Evolutionary conservation across 495 filamentous ascomycete species (phyloP).

Genomic region (Aspergillus diversus): DNA sequence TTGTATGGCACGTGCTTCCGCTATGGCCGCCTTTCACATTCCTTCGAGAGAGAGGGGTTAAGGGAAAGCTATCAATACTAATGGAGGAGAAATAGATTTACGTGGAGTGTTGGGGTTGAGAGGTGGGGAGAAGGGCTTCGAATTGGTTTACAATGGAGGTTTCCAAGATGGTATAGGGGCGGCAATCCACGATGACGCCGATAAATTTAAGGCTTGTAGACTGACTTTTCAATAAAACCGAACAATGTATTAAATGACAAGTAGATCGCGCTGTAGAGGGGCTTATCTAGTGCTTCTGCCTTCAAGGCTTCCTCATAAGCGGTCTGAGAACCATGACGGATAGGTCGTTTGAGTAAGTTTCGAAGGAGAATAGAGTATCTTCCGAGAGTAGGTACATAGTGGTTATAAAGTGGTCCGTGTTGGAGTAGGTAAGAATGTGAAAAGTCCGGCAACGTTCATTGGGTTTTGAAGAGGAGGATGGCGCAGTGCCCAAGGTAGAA

Average conservation of each 20-base stretch:
- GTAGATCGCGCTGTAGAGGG: constrained; percentile 8
- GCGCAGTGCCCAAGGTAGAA: constrained; percentile 99
- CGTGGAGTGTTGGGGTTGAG: no score
- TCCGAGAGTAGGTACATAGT: constrained; percentile 16
- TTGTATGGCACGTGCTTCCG: constrained; percentile 10
- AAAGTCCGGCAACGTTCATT: constrained; percentile 54
- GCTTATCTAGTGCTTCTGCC: background rate
- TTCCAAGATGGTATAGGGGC: background rate
- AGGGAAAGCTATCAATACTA: background rate
- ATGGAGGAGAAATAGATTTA: no score
- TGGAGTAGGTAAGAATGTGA: background rate
- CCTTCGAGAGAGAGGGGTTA: background rate
- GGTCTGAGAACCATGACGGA: constrained; percentile 15
- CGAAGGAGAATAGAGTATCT: constrained; percentile 4
- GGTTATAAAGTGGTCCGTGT: background rate
- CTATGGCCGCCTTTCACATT: background rate
- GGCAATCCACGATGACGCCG: background rate
- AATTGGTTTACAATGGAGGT: no score
- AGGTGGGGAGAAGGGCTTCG: no score
- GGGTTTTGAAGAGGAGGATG: constrained; percentile 98
- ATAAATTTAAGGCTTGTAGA: background rate
- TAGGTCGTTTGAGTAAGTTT: constrained; percentile 4
- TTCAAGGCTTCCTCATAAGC: constrained; percentile 14
- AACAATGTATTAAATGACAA: constrained; percentile 10
- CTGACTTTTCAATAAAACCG: constrained; percentile 17